These are phyloP conservation scores for Erodium maritimum DNA, from an alignment of 345 rosid species.

Conservation along the genomic window DNA sequence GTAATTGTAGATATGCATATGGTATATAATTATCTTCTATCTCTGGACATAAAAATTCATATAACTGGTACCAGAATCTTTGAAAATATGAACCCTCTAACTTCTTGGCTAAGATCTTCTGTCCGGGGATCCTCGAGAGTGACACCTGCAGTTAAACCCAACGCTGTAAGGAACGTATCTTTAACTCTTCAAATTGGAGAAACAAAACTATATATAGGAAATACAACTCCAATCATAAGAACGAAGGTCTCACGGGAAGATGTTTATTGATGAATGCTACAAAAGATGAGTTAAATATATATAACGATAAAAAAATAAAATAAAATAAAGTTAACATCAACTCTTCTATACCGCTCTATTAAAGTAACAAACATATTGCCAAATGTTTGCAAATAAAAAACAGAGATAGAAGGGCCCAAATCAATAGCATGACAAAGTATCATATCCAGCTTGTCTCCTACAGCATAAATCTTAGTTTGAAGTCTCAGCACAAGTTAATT, in stretches of 20 bases:
- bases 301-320: no score
- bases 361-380: no score
- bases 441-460: neutral
- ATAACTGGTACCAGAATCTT: conserved; percentile 58
- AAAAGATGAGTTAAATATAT: neutral
- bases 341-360: neutral
- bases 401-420: neutral
- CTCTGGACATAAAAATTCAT: neutral
- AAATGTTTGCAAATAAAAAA: neutral
- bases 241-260: neutral
- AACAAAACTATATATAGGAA: neutral
- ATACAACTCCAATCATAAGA: neutral
- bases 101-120: conserved; percentile 99
- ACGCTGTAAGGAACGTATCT: conserved; percentile 6
- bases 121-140: conserved; percentile 92
- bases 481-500: neutral
- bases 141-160: conserved; percentile 59
- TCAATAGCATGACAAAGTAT: neutral
- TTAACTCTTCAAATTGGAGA: conserved; percentile 6
- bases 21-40: no score
- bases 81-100: conserved; percentile 97
- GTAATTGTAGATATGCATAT: no score
- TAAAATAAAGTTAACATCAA: no score
- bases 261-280: neutral
- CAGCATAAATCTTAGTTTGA: neutral